phyloP scores from a whole-genome alignment of 1,284 basidiomycete genomes.

The Moesziomyces aphidis region DNA sequence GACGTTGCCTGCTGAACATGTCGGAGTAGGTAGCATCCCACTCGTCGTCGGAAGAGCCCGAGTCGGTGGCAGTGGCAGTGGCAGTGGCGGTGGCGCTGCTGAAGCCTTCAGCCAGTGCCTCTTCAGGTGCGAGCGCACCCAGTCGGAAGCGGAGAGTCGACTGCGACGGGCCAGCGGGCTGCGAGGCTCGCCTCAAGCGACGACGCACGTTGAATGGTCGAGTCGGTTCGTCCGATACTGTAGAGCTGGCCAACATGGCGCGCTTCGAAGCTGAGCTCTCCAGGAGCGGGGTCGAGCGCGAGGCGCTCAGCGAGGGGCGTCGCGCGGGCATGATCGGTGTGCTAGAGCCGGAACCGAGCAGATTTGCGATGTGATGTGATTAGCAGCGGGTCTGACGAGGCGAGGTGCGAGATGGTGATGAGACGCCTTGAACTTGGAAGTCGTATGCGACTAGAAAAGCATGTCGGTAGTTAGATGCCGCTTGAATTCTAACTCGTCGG shows the following conservation, averaged over 20 bases:
- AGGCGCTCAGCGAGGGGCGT: conserved; percentile 31
- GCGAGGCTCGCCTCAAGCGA: conserved; percentile 31
- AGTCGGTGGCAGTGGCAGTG: conserved; percentile 31
- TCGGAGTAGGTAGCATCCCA: conserved; percentile 14
- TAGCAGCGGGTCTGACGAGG: background rate
- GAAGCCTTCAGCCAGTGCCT: conserved; percentile 20
- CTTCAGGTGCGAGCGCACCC: conserved; percentile 9
- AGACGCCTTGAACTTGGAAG: background rate
- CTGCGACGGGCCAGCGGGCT: conserved; percentile 17
- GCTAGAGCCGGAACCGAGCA: background rate
- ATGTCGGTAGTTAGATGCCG: background rate
- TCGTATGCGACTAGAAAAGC: background rate
- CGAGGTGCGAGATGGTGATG: background rate
- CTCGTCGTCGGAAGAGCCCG: conserved; percentile 44
- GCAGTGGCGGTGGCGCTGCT: conserved; percentile 23
- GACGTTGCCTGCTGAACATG: conserved; percentile 5
- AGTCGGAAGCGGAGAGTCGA: conserved; percentile 18
- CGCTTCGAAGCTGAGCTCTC: conserved; percentile 12
- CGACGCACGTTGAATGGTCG: conserved; percentile 35
- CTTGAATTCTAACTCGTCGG: background rate
- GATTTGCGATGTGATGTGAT: background rate
- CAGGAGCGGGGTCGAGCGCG: conserved; percentile 29
- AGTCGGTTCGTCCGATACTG: conserved; percentile 26
- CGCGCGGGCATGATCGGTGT: conserved; percentile 22
- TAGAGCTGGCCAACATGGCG: conserved; percentile 1